A percentile compares a stretch with the other conserved stretches of the same genome.
phyloP scores from a whole-genome alignment of 768 basidiomycete species.

The Filobasidium floriforme region DNA sequence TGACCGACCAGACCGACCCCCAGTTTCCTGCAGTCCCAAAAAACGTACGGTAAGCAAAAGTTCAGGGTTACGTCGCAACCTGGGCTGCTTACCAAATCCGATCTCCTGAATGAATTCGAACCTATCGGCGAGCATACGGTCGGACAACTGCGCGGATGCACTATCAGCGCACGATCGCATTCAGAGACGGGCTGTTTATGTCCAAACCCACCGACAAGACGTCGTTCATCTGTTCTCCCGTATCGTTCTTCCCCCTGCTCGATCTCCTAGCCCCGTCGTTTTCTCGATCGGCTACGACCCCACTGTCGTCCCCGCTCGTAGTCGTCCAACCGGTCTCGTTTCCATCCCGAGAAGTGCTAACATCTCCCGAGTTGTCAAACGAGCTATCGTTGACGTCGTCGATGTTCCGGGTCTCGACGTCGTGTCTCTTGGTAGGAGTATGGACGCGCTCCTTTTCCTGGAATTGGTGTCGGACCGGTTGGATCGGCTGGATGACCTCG shows the following conservation, averaged over 20 bases:
- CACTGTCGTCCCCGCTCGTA: neutral
- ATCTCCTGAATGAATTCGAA: slow-evolving; percentile 37
- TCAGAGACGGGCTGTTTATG: slow-evolving; percentile 23
- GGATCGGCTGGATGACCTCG: neutral
- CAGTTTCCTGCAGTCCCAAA: slow-evolving; percentile 29
- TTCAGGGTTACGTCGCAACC: neutral
- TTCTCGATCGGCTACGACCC: neutral
- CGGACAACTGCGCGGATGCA: slow-evolving; percentile 26
- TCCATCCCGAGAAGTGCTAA: neutral
- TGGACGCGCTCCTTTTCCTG: neutral
- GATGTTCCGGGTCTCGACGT: neutral
- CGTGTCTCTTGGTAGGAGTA: neutral
- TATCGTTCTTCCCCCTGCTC: neutral
- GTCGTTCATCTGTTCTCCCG: slow-evolving; percentile 22
- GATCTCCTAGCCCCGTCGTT: neutral
- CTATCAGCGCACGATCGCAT: slow-evolving; percentile 4
- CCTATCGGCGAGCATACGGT: slow-evolving; percentile 33
- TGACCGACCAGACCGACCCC: slow-evolving; percentile 40
- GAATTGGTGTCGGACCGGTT: neutral
- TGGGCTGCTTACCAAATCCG: slow-evolving; percentile 32
- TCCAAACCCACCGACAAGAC: slow-evolving; percentile 23
- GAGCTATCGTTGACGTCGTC: slow-evolving; percentile 2
- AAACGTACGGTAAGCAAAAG: neutral
- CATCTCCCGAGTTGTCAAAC: slow-evolving; percentile 4
- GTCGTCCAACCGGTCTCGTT: slow-evolving; percentile 7